Evolutionary conservation across 2,329 filamentous ascomycete species (phyloP).

Genomic region (Clarireedia hainanense): DNA sequence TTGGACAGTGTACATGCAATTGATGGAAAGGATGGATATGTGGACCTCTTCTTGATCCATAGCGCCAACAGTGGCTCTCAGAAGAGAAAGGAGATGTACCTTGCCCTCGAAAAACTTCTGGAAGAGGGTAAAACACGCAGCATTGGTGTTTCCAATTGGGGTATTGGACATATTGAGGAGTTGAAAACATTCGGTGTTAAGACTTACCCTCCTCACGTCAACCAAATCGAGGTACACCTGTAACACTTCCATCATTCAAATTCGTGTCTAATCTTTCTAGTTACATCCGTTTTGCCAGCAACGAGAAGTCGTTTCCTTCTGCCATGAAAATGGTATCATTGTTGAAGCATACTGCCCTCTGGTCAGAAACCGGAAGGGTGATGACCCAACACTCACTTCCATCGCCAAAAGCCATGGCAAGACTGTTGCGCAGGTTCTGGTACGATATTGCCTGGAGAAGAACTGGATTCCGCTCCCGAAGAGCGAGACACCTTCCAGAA

Average conservation of each 20-base stretch:
- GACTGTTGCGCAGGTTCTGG: constrained; percentile 55
- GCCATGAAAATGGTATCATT: constrained; percentile 40
- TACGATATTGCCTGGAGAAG: constrained; percentile 52
- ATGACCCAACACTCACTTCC: constrained; percentile 45
- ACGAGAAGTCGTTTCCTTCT: constrained; percentile 43
- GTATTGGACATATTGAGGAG: constrained; percentile 9
- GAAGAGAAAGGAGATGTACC: constrained; percentile 4
- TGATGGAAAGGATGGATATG: constrained; percentile 11
- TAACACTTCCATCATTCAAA: background rate
- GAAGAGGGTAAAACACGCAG: background rate
- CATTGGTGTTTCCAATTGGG: constrained; percentile 8
- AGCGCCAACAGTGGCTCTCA: background rate
- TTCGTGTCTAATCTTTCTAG: constrained; percentile 11
- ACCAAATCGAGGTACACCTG: constrained; percentile 23
- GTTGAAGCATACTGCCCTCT: constrained; percentile 43
- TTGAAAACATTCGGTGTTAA: constrained; percentile 1
- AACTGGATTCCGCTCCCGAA: constrained; percentile 61
- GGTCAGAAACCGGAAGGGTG: constrained; percentile 49
- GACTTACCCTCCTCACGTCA: constrained; percentile 8
- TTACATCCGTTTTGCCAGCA: constrained; percentile 62
- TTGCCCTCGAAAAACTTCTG: constrained; percentile 2
- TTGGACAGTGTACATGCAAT: constrained; percentile 11
- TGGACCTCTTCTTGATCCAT: constrained; percentile 13
- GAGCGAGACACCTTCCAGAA: constrained; percentile 51
- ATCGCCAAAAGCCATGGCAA: constrained; percentile 53